A percentile compares a stretch with the other conserved stretches of the same genome.
These are phyloP conservation scores for Parietaria judaica DNA, from an alignment of 306 rosid species.

Conservation along the genomic window DNA sequence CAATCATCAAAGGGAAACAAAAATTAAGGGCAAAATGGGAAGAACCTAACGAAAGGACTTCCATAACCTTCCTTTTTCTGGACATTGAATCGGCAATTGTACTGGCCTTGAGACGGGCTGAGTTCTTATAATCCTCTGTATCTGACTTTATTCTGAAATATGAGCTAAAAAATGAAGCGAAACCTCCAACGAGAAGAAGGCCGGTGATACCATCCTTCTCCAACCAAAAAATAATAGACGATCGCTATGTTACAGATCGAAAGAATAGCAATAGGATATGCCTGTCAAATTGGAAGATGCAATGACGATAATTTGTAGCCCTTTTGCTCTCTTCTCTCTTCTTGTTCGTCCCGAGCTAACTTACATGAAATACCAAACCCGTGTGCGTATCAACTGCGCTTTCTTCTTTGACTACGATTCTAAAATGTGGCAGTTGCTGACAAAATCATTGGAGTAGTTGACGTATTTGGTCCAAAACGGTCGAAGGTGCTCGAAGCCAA, in stretches of 20 bases:
- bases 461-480: conserved; percentile 93
- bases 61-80: conserved; percentile 39
- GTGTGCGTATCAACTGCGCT: conserved; percentile 20
- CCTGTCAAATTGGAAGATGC: conserved; percentile 33
- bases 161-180: conserved; percentile 42
- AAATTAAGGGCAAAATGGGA: conserved; percentile 31
- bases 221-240: conserved; percentile 52
- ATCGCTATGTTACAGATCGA: conserved; percentile 58
- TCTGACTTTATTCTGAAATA: conserved; percentile 47
- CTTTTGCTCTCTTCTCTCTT: conserved; percentile 36
- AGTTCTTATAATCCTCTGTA: conserved; percentile 29
- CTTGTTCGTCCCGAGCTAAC: conserved; percentile 28
- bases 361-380: conserved; percentile 40
- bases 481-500: conserved; percentile 93
- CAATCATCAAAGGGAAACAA: conserved; percentile 33
- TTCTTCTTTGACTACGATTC: conserved; percentile 51
- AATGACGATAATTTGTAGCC: conserved; percentile 28
- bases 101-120: conserved; percentile 29
- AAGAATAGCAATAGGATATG: conserved; percentile 37
- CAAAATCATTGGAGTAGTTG: conserved; percentile 86
- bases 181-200: conserved; percentile 40
- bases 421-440: conserved; percentile 86
- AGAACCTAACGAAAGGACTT: conserved; percentile 42
- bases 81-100: conserved; percentile 39
- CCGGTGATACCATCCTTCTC: conserved; percentile 49